phyloP scores from a whole-genome alignment of 116 monocot genomes.

The Dioscorea cayenensis region DNA sequence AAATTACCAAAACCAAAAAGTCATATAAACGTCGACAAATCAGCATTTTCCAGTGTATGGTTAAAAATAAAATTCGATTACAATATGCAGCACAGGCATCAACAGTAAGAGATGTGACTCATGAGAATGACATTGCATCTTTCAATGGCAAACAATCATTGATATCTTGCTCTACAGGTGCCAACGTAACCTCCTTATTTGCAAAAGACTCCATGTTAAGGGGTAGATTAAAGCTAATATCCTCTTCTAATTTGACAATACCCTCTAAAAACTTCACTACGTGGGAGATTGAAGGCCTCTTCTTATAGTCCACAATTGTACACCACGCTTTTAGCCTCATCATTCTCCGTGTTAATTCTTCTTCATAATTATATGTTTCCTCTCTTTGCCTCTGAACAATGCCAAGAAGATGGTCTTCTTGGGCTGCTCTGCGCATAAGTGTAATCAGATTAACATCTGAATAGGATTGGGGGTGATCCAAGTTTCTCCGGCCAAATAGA shows the following conservation, averaged over 20 bases:
- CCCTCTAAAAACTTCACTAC: neutral
- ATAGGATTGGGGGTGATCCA: neutral
- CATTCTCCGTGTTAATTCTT: neutral
- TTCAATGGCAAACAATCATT: too few species aligned
- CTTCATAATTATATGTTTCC: neutral
- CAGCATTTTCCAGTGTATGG: too few species aligned
- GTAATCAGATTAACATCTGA: neutral
- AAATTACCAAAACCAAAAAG: too few species aligned
- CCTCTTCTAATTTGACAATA: neutral
- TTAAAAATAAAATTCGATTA: too few species aligned
- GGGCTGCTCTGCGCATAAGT: neutral
- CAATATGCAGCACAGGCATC: too few species aligned
- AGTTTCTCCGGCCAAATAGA: neutral
- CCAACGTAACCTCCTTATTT: neutral
- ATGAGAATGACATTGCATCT: too few species aligned
- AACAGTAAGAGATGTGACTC: too few species aligned
- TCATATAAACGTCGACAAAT: too few species aligned
- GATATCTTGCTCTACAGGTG: neutral
- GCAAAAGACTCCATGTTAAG: neutral
- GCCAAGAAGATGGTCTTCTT: neutral
- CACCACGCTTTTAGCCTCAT: neutral
- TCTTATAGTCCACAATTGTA: neutral
- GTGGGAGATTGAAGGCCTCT: neutral
- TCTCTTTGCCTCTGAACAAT: neutral
- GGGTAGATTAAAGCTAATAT: neutral